Evolutionary conservation across 2,329 filamentous ascomycete genomes (phyloP), one percentile per base, ranked within the genome.

Genomic region (Monilinia vaccinii-corymbosi): DNA sequence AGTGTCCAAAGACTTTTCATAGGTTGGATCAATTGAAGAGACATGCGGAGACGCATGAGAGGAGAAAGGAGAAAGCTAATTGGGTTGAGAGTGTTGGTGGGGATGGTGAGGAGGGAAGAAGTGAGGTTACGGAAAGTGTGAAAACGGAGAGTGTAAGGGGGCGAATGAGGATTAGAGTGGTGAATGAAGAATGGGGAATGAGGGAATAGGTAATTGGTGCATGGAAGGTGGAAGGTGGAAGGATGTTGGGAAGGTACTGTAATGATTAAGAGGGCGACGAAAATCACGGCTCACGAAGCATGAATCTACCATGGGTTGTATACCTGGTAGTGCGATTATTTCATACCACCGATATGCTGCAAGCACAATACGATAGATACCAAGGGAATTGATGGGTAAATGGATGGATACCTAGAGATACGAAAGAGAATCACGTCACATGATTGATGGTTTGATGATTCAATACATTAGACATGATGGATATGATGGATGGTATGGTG

Each of bases 11-110:
- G 64, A 75, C 79, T 58, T 87, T 87, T 53, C 77, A 82, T 69
- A 75, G 84, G 11, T 73, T 80, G 18, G 83, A 86, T 69, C 83
- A 86, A 69, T 74, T 86, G 32, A 78, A 81, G 23, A 78, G 83
- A 36, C 83, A 86, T 68, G 69, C 73, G 49, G 75, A 75, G 53
- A 70, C 63, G 34, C 70, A 71, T 60, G 62, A 61, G 21, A 49
- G 52, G 16, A 47, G 38, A 31, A 38, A 21, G 31, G 47, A 47
- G 40, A 53, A 18, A 25, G 28, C 31, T 8, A 13, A n/a, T n/a
- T n/a, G n/a, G n/a, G n/a, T 10, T 31, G 34, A n/a, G 11, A 21
- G 32, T 13, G 42, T 23, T 10, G 42, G 31, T n/a, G 18, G 18
- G 7, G 52, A 44, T 31, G 23, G 50, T 8, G 50, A 52, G 16